These are phyloP conservation scores for Phialophora verrucosa DNA, from an alignment of 2,329 filamentous ascomycete species.

Conservation along the genomic window DNA sequence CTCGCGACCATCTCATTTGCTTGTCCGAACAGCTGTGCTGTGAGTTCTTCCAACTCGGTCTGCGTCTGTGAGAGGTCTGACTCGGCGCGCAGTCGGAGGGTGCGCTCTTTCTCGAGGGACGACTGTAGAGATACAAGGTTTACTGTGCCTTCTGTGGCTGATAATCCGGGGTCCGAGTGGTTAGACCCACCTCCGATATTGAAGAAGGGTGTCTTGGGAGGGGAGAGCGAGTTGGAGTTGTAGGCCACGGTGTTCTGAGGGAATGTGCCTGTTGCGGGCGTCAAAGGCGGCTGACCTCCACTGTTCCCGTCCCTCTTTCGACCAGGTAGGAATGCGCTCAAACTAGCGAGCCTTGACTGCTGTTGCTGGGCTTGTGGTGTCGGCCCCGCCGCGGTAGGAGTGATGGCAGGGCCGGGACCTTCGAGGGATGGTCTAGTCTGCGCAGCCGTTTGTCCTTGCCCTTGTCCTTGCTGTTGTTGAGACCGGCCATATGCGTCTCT, in stretches of 20 bases:
- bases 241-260: constrained; percentile 36
- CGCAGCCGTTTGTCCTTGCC: constrained; percentile 34
- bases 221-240: constrained; percentile 34
- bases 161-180: constrained; percentile 29
- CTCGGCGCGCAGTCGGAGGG: constrained; percentile 63
- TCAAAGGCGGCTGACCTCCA: constrained; percentile 38
- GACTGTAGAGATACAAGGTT: constrained; percentile 56
- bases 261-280: constrained; percentile 50
- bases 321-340: constrained; percentile 41
- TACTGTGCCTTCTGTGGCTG: constrained; percentile 30
- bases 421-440: constrained; percentile 22
- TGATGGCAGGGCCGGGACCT: constrained; percentile 17
- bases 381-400: constrained; percentile 1
- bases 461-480: constrained; percentile 33
- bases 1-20: constrained; percentile 71
- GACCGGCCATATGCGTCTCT: constrained; percentile 39
- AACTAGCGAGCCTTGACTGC: constrained; percentile 32
- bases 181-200: constrained; percentile 30
- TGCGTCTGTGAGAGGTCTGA: constrained; percentile 60
- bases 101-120: constrained; percentile 61
- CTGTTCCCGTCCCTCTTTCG: constrained; percentile 32
- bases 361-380: constrained; percentile 20
- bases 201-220: constrained; percentile 37
- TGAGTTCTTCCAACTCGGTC: constrained; percentile 66
- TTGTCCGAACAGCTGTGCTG: constrained; percentile 64